Percentiles rank a stretch among this genome's conserved stretches.
Evolutionary conservation across 1,284 basidiomycete species (phyloP).

Genomic region (Neolentinus lepideus): DNA sequence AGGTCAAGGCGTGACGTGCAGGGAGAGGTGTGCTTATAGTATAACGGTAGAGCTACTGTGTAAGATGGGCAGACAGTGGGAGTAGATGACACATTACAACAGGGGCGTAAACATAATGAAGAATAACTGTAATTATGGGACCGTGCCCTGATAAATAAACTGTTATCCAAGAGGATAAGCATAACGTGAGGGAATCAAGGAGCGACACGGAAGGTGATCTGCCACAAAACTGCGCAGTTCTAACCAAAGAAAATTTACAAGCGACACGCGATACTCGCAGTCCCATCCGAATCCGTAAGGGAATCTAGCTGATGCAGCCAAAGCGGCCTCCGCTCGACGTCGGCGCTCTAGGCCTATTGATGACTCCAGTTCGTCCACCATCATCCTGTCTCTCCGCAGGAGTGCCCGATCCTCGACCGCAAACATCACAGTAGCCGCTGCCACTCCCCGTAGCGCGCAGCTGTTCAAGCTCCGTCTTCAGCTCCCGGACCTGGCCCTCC

Average conservation of each 20-base stretch:
- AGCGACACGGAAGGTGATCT: background rate
- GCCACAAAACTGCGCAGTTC: background rate
- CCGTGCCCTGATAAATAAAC: background rate
- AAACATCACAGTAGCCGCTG: slow-evolving; percentile 46
- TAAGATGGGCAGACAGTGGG: background rate
- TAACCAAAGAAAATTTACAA: background rate
- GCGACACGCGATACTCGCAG: background rate
- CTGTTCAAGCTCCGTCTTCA: slow-evolving; percentile 59
- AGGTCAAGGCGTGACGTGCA: too few species aligned
- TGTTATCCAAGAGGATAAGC: background rate
- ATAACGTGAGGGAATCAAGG: background rate
- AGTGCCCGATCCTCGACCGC: slow-evolving; percentile 39
- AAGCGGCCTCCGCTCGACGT: slow-evolving; percentile 23
- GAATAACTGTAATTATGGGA: slow-evolving; percentile 1
- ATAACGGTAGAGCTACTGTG: background rate
- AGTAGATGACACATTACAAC: background rate
- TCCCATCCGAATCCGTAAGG: background rate
- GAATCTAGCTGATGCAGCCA: background rate
- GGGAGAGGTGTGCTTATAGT: background rate
- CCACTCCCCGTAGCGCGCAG: slow-evolving; percentile 33
- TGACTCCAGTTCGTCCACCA: slow-evolving; percentile 31
- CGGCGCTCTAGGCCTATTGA: slow-evolving; percentile 57
- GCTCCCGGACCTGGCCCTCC: slow-evolving; percentile 63
- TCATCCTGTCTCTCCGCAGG: slow-evolving; percentile 1
- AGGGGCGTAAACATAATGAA: slow-evolving; percentile 1